A percentile compares a stretch with the other conserved stretches of the same genome.
phyloP scores from a whole-genome alignment of 495 filamentous ascomycete genomes.

The Aspergillus mulundensis region DNA sequence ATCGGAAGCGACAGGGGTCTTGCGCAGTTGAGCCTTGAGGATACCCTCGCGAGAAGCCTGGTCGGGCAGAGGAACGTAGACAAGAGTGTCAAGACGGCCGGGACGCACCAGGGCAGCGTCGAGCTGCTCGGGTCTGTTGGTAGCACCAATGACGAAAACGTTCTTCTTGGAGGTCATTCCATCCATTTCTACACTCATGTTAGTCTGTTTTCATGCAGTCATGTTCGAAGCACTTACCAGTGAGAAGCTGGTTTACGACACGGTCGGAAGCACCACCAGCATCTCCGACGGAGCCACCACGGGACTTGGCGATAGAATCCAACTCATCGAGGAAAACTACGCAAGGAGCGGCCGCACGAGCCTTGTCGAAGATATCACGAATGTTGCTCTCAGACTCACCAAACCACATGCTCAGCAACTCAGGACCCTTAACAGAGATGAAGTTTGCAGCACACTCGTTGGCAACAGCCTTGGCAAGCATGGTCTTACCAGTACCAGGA shows the following conservation, averaged over 20 bases:
- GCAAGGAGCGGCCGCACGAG: constrained; percentile 94
- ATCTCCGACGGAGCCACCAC: constrained; percentile 95
- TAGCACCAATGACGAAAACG: constrained; percentile 98
- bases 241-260: constrained; percentile 99
- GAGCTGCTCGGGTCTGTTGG: constrained; percentile 96
- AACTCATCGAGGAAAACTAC: constrained; percentile 98
- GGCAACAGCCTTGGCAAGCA: constrained; percentile 98
- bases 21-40: constrained; percentile 93
- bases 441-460: constrained; percentile 99
- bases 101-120: constrained; percentile 97
- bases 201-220: constrained; percentile 20
- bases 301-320: constrained; percentile 98
- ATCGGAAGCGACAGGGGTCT: constrained; percentile 87
- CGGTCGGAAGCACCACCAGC: constrained; percentile 97
- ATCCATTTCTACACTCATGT: constrained; percentile 79
- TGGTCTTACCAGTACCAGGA: constrained; percentile 98
- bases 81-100: constrained; percentile 95
- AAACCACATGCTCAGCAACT: constrained; percentile 99
- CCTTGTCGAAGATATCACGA: constrained; percentile 99
- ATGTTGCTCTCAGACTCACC: constrained; percentile 99
- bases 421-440: constrained; percentile 97
- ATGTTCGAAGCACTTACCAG: constrained; percentile 58
- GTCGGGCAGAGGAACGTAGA: constrained; percentile 95
- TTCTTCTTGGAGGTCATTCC: constrained; percentile 99
- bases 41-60: constrained; percentile 82